Evolutionary conservation across 176 grass and related monocot species (phyloP).

Genomic region (Areca catechu): DNA sequence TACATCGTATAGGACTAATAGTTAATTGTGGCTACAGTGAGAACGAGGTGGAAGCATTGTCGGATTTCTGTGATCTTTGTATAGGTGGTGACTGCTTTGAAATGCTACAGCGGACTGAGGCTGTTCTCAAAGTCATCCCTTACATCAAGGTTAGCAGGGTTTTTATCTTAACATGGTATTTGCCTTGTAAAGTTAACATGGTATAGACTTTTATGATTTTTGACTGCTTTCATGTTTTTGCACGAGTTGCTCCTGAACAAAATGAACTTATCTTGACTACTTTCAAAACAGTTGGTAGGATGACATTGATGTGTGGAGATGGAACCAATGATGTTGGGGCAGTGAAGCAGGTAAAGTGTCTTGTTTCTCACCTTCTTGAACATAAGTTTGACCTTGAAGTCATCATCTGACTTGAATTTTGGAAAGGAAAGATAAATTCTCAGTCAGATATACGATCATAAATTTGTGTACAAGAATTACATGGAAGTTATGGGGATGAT

Average conservation of each 20-base stretch:
- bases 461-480: no score
- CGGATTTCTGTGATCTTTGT: conserved; percentile 86
- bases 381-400: no score
- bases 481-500: no score
- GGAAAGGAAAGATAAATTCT: no score
- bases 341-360: conserved; percentile 66
- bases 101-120: conserved; percentile 74
- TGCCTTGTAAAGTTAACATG: not conserved
- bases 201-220: not conserved
- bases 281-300: conserved; percentile 94
- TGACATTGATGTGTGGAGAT: conserved; percentile 98
- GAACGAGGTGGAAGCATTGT: conserved; percentile 48
- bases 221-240: conserved; percentile 66
- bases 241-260: conserved; percentile 95
- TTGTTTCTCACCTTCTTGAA: not conserved
- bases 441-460: no score
- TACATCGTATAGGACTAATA: not conserved
- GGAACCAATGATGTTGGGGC: conserved; percentile 99
- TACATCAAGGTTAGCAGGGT: conserved; percentile 59
- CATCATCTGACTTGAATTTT: no score
- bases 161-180: not conserved
- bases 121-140: conserved; percentile 86
- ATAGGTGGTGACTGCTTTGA: conserved; percentile 95
- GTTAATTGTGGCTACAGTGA: conserved; percentile 31
- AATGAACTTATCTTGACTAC: conserved; percentile 98